phyloP scores from a whole-genome alignment of 352 stramenopile species.

The Phytophthora hybrid region DNA sequence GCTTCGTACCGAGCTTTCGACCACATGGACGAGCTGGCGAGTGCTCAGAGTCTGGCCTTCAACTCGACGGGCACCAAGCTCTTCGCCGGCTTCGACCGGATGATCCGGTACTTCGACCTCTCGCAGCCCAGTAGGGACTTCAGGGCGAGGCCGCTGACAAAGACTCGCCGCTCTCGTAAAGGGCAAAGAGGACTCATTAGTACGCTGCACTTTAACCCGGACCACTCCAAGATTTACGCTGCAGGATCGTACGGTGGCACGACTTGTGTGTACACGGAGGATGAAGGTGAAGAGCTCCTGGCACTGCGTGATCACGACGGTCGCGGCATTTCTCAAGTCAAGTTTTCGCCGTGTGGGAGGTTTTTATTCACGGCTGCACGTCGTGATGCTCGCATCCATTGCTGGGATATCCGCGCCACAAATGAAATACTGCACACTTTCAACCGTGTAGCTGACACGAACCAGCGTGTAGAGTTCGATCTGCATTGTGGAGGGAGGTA shows the following conservation, averaged over 20 bases:
- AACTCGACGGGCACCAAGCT: conserved; percentile 82
- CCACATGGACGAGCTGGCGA: conserved; percentile 87
- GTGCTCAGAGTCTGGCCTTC: conserved; percentile 84
- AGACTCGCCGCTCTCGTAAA: conserved; percentile 68
- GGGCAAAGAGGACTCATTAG: conserved; percentile 84
- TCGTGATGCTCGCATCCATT: conserved; percentile 76
- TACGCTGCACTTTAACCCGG: conserved; percentile 82
- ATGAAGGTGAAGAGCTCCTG: conserved; percentile 71
- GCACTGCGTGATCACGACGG: conserved; percentile 75
- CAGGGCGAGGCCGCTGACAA: conserved; percentile 56
- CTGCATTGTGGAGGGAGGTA: conserved; percentile 69
- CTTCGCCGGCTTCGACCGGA: conserved; percentile 88
- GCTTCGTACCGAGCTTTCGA: conserved; percentile 87
- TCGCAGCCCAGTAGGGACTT: conserved; percentile 74
- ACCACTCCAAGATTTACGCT: conserved; percentile 88
- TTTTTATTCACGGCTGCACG: conserved; percentile 82
- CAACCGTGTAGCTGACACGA: conserved; percentile 65
- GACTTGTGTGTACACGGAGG: conserved; percentile 88
- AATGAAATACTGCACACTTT: conserved; percentile 76
- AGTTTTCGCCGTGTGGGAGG: conserved; percentile 78
- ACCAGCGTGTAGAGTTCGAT: conserved; percentile 84
- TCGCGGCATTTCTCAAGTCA: conserved; percentile 81
- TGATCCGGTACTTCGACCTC: conserved; percentile 86
- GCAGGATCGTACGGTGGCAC: conserved; percentile 85
- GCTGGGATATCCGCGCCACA: conserved; percentile 86